Evolutionary conservation across 208 protist genomes (phyloP), one percentile per base, ranked within the genome.

Genomic region (Trypanosoma cruzi): DNA sequence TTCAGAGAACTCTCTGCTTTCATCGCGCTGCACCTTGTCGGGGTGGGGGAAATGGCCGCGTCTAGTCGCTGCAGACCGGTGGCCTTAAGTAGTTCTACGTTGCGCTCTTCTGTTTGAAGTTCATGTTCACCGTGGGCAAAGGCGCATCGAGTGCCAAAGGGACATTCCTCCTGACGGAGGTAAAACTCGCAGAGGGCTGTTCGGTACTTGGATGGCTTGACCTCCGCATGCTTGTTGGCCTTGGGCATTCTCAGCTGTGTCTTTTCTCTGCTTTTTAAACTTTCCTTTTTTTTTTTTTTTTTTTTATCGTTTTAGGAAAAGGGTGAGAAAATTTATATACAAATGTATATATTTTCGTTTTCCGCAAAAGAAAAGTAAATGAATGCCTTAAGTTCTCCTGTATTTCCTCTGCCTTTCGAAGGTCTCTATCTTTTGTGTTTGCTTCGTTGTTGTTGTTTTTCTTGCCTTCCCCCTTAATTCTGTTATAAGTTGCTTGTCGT

Each of bases 181-280:
- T 80, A 95, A 77, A 82, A 89, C 57, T 89, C 82, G 79, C 90
- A 95, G 6, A 93, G 58, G 32, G 71, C 72, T 13, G 90, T 95
- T 75, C 91, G 92, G 79, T 81, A 95, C 73, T 95, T 95, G 55
- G 85, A 92, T n/a, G 87, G 90, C 72, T 95, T 93, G 32, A 95
- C 85, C 58, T 92, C 84, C 10, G 73, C 86, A 66, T 83, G 78
- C 24, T 78, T 82, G 56, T 65, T 77, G 44, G 77, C 42, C 37
- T 75, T 77, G 31, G 71, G 69, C 77, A 83, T 80, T 31, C 22
- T 29, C 28, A 6, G 28, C 57, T 34, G 16, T 54, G 14, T 60
- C n/a, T 13, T 52, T 53, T 22, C 20, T n/a, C 53, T n/a, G n/a
- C n/a, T 64, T 64, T 34, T 18, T 44, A 26, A 14, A 7, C 46